Conservation (phyloP, 176 grass and related monocot genomes). For the Zoysia japonica region DNA sequence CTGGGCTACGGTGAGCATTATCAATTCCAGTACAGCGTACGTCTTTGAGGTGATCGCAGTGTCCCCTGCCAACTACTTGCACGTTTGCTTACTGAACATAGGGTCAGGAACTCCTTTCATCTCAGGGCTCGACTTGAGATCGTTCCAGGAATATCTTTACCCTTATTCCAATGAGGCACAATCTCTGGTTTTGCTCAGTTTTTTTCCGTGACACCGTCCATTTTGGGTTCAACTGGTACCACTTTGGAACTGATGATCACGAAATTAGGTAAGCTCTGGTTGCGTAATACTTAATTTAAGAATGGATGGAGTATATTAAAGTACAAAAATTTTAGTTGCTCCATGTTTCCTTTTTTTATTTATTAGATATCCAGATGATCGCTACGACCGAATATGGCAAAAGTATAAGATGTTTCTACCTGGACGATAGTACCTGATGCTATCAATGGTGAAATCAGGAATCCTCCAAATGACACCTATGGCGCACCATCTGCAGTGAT, state of each 20-base stretch:
- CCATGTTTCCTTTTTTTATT: not conserved
- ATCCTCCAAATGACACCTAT: constrained; percentile 8
- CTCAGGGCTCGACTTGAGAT: constrained; percentile 40
- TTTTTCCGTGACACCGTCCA: too few species aligned
- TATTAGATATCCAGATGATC: constrained; percentile 44
- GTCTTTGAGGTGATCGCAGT: constrained; percentile 27
- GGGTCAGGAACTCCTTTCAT: constrained; percentile 51
- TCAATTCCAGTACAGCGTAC: not conserved
- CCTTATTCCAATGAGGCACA: not conserved
- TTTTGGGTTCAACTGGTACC: too few species aligned
- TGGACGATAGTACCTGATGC: not conserved
- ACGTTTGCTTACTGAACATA: constrained; percentile 50
- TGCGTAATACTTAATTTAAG: too few species aligned
- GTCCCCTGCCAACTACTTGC: constrained; percentile 18
- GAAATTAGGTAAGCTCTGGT: too few species aligned
- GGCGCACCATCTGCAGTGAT: constrained; percentile 37
- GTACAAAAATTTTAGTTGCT: too few species aligned
- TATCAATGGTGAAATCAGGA: not conserved
- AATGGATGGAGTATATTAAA: too few species aligned
- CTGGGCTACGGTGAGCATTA: constrained; percentile 29
- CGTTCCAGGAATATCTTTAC: constrained; percentile 23
- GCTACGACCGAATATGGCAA: constrained; percentile 40
- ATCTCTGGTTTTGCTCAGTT: too few species aligned
- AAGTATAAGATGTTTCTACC: not conserved
- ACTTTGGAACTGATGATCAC: too few species aligned